A percentile compares a stretch with the other conserved stretches of the same genome.
These are phyloP conservation scores for Amanita rubescens DNA, from an alignment of 768 basidiomycete genomes.

Conservation along the genomic window DNA sequence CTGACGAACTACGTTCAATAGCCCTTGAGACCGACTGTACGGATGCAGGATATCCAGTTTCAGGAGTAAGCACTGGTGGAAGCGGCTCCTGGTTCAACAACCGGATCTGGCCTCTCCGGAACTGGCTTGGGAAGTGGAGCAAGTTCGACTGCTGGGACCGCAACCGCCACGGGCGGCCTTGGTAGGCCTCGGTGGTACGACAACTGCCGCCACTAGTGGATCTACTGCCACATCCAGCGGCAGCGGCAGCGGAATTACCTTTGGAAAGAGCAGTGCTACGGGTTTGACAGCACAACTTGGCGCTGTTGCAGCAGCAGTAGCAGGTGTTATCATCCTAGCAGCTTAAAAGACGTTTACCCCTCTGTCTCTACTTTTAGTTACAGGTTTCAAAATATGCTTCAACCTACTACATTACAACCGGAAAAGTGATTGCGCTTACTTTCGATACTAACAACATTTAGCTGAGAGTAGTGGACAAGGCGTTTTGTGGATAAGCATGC, in stretches of 20 bases:
- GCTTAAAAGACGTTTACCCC: not conserved
- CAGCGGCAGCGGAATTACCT: not conserved
- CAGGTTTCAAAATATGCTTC: not conserved
- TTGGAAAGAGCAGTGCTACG: not conserved
- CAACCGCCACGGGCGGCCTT: not conserved
- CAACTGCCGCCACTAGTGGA: not conserved
- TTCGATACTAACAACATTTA: too few species aligned
- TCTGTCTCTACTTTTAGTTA: not conserved
- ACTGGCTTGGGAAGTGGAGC: not conserved
- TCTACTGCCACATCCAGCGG: not conserved
- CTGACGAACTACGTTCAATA: not conserved
- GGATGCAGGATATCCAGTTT: not conserved
- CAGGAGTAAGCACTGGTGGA: not conserved
- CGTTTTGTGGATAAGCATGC: too few species aligned
- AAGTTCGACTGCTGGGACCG: not conserved
- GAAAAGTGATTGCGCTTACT: too few species aligned
- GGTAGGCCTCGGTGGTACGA: not conserved
- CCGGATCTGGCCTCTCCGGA: not conserved
- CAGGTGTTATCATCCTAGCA: not conserved
- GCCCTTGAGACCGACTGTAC: not conserved
- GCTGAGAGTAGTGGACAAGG: too few species aligned
- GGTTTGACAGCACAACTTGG: not conserved
- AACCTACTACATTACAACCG: too few species aligned
- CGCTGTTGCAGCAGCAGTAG: not conserved
- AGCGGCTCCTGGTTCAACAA: not conserved